A percentile compares a stretch with the other conserved stretches of the same genome.
These are phyloP conservation scores for Russula ochroleuca DNA, from an alignment of 768 basidiomycete genomes.

Conservation along the genomic window DNA sequence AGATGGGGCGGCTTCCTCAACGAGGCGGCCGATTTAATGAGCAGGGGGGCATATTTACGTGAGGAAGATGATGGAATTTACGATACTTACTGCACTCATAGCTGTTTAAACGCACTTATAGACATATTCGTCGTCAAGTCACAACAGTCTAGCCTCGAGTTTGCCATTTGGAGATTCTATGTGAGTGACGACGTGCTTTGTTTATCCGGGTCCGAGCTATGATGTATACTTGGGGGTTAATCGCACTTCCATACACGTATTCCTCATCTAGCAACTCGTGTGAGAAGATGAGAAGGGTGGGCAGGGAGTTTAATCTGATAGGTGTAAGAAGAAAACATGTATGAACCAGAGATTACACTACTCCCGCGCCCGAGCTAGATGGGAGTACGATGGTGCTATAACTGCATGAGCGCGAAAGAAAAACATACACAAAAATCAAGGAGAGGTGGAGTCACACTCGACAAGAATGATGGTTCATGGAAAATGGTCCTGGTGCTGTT, in stretches of 20 bases:
- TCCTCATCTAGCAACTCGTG: conserved; percentile 7
- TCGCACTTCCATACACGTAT: conserved; percentile 6
- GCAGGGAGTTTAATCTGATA: conserved; percentile 14
- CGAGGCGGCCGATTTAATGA: neutral
- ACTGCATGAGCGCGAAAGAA: conserved; percentile 21
- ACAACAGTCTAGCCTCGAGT: neutral
- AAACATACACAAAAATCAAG: conserved; percentile 24
- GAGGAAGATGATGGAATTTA: neutral
- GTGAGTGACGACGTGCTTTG: neutral
- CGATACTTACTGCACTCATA: neutral
- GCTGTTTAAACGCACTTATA: neutral
- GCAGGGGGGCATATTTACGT: neutral
- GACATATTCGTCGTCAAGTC: neutral
- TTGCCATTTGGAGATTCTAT: neutral
- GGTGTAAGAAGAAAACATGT: conserved; percentile 15
- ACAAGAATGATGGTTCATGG: conserved; percentile 13
- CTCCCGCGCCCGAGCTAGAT: conserved; percentile 20
- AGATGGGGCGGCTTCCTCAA: neutral
- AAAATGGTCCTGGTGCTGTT: conserved; percentile 25
- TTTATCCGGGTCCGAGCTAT: conserved; percentile 1
- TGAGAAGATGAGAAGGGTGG: conserved; percentile 5
- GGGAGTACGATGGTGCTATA: conserved; percentile 9
- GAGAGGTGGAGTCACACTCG: conserved; percentile 15
- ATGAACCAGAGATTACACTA: conserved; percentile 22
- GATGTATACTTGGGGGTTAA: neutral